Base-by-base conservation (phyloP, 495 filamentous ascomycete genomes). In the Penicillium psychrofluorescens region DNA sequence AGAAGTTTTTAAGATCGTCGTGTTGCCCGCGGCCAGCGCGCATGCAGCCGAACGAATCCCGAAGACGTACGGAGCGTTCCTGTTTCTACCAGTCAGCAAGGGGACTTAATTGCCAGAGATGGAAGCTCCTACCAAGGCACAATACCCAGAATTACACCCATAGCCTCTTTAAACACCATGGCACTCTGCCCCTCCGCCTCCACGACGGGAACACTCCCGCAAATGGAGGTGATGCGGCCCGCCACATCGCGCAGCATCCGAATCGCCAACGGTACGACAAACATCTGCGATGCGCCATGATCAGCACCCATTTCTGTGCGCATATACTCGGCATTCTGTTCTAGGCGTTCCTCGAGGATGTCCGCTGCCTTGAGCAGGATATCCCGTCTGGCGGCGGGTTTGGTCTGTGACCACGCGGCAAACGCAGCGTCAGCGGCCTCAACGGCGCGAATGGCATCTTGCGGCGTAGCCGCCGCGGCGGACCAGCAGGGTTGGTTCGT, bases 11-110 rank as follows among this genome's bases (percentile, higher is more conserved):
- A 90, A 67, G 36, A 90, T 73, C 8, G 75, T 79, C 2, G 85
- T 88, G 52, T 86, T 88, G 6, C 90, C 90, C 7, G 81, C 80
- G n/a, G 90, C 89, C 36, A 95, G 72, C 11, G 90, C 82, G 61
- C 75, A 88, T 9, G 81, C 66, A 8, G 88, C 68, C 5, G 85
- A 75, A 49, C 86, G 79, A 29, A 89, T 64, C 8, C 77, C 77
- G 29, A 87, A 70, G n/a, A 72, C 69, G 49, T 86, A 82, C 14
- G 86, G 79, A 1, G 68, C 73, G 51, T 83, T 83, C 63, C 82
- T 85, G 29, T 8, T n/a, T 31, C 15, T 39, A 29, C 28, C 40
- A 16, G 33, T 46, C 13, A 49, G 29, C 6, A 4, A 14, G 9
- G 12, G 4, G 29, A 15, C 13, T 36, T 15, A 15, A 4, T 28